Base-by-base conservation (phyloP, 345 rosid species). In the Camelina hispida region DNA sequence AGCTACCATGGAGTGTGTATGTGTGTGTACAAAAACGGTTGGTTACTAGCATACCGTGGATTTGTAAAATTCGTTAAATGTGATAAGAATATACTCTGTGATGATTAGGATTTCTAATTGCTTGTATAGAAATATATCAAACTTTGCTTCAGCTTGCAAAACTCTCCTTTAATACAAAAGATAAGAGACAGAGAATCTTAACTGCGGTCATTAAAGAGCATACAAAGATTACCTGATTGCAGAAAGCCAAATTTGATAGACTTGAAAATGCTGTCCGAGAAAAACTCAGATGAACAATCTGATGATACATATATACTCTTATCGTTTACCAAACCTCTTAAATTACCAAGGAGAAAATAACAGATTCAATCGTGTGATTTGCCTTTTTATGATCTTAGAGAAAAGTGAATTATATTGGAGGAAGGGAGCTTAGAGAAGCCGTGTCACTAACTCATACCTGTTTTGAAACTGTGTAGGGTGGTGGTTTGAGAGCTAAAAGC, bases 401-500 rank as follows among this genome's bases (percentile, higher is more conserved):
- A 28, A 20, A 55, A 56, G 32, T 56, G 15, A 66, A 38, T 11
- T 67, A 32, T 23, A 54, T 6, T 38, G 28, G 62, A 68, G 43
- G 18, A 42, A 51, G 12, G 37, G 43, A 35, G 16, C 6, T n/a
- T 28, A 73, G 42, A 47, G 66, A 74, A 66, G 54, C 17, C 58
- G 56, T 40, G 55, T 42, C 23, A 34, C 70, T 76, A 69, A 76
- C 71, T 77, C 54, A 3, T 63, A 17, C 47, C 65, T 77, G 32
- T 68, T 69, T 58, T 56, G 47, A 63, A 62, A 47, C 67, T 64
- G 71, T 77, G 66, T 56, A 77, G 80, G 80, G 71, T 77, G 61
- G 7, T 44, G 75, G 54, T 69, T 23, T 22, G 48, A 68, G 68
- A 62, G 69, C 42, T 34, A 60, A 60, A 58, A 74, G 9, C 5